Percentiles rank a stretch among this genome's conserved stretches.
Evolutionary conservation across 2,329 filamentous ascomycete genomes (phyloP).

Genomic region (Colletotrichum ledebouriae): DNA sequence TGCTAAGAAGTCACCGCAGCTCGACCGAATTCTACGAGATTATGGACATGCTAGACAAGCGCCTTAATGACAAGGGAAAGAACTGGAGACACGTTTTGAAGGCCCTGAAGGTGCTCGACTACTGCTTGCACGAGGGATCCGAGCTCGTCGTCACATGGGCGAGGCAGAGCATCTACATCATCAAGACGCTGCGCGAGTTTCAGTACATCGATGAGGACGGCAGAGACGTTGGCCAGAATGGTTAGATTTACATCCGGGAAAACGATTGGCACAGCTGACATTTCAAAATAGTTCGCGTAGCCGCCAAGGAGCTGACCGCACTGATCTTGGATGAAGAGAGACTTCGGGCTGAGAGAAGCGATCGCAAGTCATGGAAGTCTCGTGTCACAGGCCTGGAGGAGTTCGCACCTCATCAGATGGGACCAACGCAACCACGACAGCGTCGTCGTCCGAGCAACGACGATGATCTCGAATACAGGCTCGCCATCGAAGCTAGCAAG

Average conservation of each 20-base stretch:
- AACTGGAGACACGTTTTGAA: constrained; percentile 99
- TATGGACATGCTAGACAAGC: constrained; percentile 99
- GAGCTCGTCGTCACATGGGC: constrained; percentile 98
- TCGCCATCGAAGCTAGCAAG: constrained; percentile 96
- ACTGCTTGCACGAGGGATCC: constrained; percentile 96
- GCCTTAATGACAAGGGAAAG: constrained; percentile 98
- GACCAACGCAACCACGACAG: constrained; percentile 52
- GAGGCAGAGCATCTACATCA: constrained; percentile 97
- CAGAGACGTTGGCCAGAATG: constrained; percentile 95
- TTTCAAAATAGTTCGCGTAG: constrained; percentile 80
- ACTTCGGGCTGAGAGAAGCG: constrained; percentile 87
- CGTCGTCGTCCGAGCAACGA: constrained; percentile 69
- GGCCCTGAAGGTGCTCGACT: constrained; percentile 96
- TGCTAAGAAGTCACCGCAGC: constrained; percentile 59
- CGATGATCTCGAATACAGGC: constrained; percentile 88
- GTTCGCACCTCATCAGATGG: constrained; percentile 65
- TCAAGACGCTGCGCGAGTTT: constrained; percentile 98
- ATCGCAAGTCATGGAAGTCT: constrained; percentile 96
- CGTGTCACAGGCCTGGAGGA: constrained; percentile 95
- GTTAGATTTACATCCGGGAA: constrained; percentile 63
- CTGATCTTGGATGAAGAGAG: constrained; percentile 95
- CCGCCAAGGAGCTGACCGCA: constrained; percentile 94
- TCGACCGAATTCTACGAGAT: constrained; percentile 99
- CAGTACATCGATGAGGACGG: constrained; percentile 97
- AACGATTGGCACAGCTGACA: constrained; percentile 47